phyloP scores from a whole-genome alignment of 2,329 filamentous ascomycete species.

The Neofusicoccum sp. region DNA sequence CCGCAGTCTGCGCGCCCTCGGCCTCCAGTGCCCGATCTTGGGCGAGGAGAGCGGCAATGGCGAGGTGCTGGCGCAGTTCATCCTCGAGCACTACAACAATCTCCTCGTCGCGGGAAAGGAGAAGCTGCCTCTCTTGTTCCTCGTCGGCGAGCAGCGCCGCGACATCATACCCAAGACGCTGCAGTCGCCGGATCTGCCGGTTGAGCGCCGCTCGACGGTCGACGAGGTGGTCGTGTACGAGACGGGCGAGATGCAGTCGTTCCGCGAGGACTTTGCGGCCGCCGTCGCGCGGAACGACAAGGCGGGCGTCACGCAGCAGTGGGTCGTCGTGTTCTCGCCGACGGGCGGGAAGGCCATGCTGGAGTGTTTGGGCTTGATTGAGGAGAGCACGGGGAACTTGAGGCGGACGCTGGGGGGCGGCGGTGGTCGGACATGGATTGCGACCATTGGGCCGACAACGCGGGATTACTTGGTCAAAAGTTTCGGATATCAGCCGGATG shows the following conservation, averaged over 20 bases:
- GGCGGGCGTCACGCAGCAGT: slow-evolving; percentile 48
- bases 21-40: slow-evolving; percentile 58
- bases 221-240: slow-evolving; percentile 84
- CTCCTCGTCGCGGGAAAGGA: slow-evolving; percentile 30
- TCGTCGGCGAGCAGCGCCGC: slow-evolving; percentile 84
- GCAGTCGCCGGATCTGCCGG: slow-evolving; percentile 55
- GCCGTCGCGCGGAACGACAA: slow-evolving; percentile 49
- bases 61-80: slow-evolving; percentile 72
- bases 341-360: slow-evolving; percentile 63
- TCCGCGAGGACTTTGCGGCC: slow-evolving; percentile 63
- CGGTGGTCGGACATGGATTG: slow-evolving; percentile 61
- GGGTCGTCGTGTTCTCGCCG: slow-evolving; percentile 72
- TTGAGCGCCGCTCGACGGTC: slow-evolving; percentile 59
- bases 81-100: slow-evolving; percentile 71
- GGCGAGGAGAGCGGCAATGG: slow-evolving; percentile 85
- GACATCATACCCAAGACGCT: slow-evolving; percentile 87
- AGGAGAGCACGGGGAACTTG: slow-evolving; percentile 38
- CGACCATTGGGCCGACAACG: slow-evolving; percentile 93
- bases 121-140: slow-evolving; percentile 72
- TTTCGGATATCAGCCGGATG: slow-evolving; percentile 69
- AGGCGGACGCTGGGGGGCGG: slow-evolving; percentile 24
- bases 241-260: slow-evolving; percentile 77
- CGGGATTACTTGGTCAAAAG: slow-evolving; percentile 65
- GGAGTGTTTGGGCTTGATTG: slow-evolving; percentile 49
- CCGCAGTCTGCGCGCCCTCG: slow-evolving; percentile 62